Conservation (phyloP, 495 filamentous ascomycete genomes). For the Xylaria curta region DNA sequence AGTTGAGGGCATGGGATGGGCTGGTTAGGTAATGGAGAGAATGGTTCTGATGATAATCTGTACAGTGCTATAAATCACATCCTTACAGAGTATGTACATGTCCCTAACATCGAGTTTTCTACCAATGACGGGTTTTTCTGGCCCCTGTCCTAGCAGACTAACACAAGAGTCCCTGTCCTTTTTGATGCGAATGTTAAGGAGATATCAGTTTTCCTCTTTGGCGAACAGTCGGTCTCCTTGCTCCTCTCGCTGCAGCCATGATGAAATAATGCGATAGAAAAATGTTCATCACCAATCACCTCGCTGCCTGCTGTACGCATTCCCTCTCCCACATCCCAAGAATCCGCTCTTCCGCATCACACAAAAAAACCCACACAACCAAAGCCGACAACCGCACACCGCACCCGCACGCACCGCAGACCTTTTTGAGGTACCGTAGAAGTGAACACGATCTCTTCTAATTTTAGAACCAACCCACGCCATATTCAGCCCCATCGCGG, state of each 20-base stretch:
- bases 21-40: too few relatives aligned
- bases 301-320: background rate
- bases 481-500: constrained; percentile 50
- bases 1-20: background rate
- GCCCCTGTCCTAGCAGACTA: background rate
- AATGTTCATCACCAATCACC: too few relatives aligned
- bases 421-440: background rate
- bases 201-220: constrained; percentile 10
- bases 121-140: background rate
- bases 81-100: background rate
- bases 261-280: background rate
- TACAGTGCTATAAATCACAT: background rate
- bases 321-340: background rate
- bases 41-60: background rate
- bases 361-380: constrained; percentile 18
- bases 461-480: constrained; percentile 55
- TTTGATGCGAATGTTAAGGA: background rate
- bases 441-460: constrained; percentile 50
- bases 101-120: background rate
- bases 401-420: constrained; percentile 22
- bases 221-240: constrained; percentile 4
- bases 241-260: background rate
- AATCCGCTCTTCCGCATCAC: background rate
- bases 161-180: background rate
- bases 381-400: constrained; percentile 20